Evolutionary conservation across 2,329 filamentous ascomycete species (phyloP).

Genomic region (Paecilomyces formosus): DNA sequence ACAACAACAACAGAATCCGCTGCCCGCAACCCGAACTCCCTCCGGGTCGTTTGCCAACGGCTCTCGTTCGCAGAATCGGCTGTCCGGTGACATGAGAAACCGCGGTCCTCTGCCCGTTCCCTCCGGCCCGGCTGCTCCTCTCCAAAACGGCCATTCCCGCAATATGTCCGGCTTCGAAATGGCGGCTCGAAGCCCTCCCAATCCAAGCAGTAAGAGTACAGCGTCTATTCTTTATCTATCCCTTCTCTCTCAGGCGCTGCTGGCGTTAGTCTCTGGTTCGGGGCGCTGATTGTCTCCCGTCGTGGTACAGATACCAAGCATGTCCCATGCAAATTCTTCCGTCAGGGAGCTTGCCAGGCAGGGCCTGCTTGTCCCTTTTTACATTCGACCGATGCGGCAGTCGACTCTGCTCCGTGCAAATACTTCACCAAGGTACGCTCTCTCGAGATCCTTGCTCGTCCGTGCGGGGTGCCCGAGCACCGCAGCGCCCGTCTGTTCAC

Average conservation of each 20-base stretch:
- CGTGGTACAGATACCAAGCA: constrained; percentile 71
- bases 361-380: constrained; percentile 94
- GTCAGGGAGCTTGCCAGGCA: constrained; percentile 91
- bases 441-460: not conserved
- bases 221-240: constrained; percentile 5
- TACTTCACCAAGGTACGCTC: constrained; percentile 88
- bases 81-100: constrained; percentile 32
- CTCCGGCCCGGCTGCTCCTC: constrained; percentile 19
- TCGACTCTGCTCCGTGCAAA: constrained; percentile 87
- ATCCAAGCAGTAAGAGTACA: constrained; percentile 35
- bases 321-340: constrained; percentile 99
- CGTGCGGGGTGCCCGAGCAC: not conserved
- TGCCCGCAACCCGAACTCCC: constrained; percentile 14
- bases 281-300: not conserved
- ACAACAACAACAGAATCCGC: constrained; percentile 3
- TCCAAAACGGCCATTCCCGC: constrained; percentile 36
- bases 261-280: not conserved
- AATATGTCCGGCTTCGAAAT: constrained; percentile 37
- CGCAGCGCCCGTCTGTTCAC: not conserved
- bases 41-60: constrained; percentile 11
- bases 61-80: constrained; percentile 18
- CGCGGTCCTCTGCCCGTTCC: constrained; percentile 32
- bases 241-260: not conserved
- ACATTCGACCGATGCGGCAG: constrained; percentile 77
- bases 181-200: constrained; percentile 39